A percentile compares a stretch with the other conserved stretches of the same genome.
These are phyloP conservation scores for Metschnikowia drakensbergensis DNA, from an alignment of 805 yeast genomes.

Conservation along the genomic window DNA sequence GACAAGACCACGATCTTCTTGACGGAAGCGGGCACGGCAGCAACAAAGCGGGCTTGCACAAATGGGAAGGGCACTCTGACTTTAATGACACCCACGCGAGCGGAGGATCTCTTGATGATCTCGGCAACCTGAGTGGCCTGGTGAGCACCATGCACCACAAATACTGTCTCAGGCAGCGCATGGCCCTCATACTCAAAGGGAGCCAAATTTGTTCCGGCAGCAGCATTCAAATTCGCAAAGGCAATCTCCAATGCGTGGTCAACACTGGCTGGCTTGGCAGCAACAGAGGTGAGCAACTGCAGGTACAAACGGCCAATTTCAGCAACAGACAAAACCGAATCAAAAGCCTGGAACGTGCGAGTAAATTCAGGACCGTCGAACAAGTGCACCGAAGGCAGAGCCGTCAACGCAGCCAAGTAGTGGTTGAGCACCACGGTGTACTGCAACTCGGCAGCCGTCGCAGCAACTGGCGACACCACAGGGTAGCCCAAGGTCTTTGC, in stretches of 20 bases:
- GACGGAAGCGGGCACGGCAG: conserved; percentile 54
- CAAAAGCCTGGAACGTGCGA: conserved; percentile 46
- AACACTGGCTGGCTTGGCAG: conserved; percentile 21
- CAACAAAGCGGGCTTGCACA: conserved; percentile 55
- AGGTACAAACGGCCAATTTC: conserved; percentile 38
- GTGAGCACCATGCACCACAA: conserved; percentile 74
- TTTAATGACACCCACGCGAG: conserved; percentile 58
- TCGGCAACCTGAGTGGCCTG: conserved; percentile 55
- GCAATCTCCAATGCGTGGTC: conserved; percentile 44
- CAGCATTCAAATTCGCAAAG: conserved; percentile 47
- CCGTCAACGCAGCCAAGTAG: conserved; percentile 48
- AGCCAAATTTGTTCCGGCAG: conserved; percentile 50
- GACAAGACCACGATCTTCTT: conserved; percentile 65
- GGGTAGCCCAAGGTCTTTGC: conserved; percentile 65
- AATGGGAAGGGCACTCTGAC: conserved; percentile 82
- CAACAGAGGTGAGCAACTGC: conserved; percentile 28
- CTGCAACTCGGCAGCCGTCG: conserved; percentile 57
- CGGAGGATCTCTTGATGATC: conserved; percentile 34
- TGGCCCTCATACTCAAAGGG: conserved; percentile 73
- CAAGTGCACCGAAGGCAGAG: conserved; percentile 62
- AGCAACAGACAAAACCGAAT: conserved; percentile 42
- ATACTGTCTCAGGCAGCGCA: conserved; percentile 61
- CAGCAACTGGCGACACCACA: conserved; percentile 61
- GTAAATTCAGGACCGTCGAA: conserved; percentile 75
- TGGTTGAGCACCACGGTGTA: conserved; percentile 61